Evolutionary conservation across 2,329 filamentous ascomycete genomes (phyloP), one percentile per base, ranked within the genome.

Genomic region (Xylariaceae sp.): DNA sequence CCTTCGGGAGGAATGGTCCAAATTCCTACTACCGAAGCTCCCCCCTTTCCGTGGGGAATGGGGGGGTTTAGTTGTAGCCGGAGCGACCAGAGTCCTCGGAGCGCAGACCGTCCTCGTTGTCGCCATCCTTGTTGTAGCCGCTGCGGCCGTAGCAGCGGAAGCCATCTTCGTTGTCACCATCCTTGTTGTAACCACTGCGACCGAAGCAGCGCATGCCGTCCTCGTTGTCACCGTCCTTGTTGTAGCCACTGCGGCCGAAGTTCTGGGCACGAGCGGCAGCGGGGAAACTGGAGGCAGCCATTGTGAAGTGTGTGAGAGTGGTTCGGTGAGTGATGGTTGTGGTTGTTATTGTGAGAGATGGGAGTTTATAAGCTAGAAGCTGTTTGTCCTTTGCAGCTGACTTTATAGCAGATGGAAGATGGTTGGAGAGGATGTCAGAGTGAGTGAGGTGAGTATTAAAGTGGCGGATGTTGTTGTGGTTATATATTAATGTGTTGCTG

Each of bases 201-300:
- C 70, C 70, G 56, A 69, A 71, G 65, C 61, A 64, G 58, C 57
- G 63, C 67, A 73, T 71, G 64, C 73, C 68, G 37, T 76, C 74
- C 39, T 76, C 74, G 57, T 63, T 72, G 60, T 74, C 73, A 39
- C 66, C 69, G 56, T 73, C 68, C 70, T 76, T 77, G 75, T 80
- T 80, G 74, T 79, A 79, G 63, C 77, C 77, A 55, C 73, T 76
- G 62, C 77, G 77, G 70, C 78, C 78, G 60, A 75, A 72, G 71
- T 74, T 72, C 61, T 71, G 49, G 50, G 53, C 62, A 62, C 69
- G 64, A 61, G 71, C 66, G 65, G 62, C 65, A 66, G 71, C 66
- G 55, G 66, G 63, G 65, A 71, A 30, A 13, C 49, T 58, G 65
- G 71, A 69, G 61, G 64, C 71, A 57, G 74, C 74, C 75, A 76